Conservation (phyloP, 2,329 filamentous ascomycete genomes). For the Neoarthrinium moseri region DNA sequence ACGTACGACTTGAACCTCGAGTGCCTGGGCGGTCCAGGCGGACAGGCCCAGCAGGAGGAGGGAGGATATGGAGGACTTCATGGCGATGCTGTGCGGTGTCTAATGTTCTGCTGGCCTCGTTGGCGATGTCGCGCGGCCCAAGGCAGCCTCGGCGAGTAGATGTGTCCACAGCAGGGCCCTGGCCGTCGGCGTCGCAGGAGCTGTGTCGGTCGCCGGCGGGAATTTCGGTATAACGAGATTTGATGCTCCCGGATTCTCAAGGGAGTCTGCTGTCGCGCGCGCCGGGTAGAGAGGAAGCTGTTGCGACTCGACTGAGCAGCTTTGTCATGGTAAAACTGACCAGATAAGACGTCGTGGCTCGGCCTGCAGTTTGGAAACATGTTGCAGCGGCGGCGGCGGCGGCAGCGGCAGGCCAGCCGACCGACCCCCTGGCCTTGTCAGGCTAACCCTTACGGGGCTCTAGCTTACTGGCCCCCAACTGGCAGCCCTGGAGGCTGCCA, state of each 20-base stretch:
- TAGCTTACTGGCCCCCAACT: neutral
- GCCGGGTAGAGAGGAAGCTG: neutral
- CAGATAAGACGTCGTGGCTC: constrained; percentile 1
- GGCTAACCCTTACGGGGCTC: neutral
- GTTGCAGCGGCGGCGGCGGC: too few species aligned
- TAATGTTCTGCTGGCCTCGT: neutral
- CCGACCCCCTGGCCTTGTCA: constrained; percentile 4
- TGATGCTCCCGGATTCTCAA: too few species aligned
- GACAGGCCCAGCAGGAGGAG: constrained; percentile 53
- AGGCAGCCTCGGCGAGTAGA: constrained; percentile 26
- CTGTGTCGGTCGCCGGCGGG: too few species aligned
- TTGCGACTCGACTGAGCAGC: neutral
- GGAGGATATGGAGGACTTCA: constrained; percentile 54
- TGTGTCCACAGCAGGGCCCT: constrained; percentile 15
- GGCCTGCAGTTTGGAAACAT: constrained; percentile 9
- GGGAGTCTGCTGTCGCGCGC: too few species aligned
- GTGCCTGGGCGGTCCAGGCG: constrained; percentile 50
- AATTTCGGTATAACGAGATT: too few species aligned
- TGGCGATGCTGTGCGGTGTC: constrained; percentile 31
- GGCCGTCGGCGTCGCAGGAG: neutral
- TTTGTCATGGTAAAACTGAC: neutral
- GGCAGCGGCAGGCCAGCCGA: neutral
- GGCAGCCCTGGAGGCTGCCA: neutral
- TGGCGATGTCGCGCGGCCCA: constrained; percentile 20
- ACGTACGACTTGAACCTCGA: constrained; percentile 59